phyloP scores from a whole-genome alignment of 2,329 filamentous ascomycete genomes.

The Neophaeococcomyces mojaviensis region DNA sequence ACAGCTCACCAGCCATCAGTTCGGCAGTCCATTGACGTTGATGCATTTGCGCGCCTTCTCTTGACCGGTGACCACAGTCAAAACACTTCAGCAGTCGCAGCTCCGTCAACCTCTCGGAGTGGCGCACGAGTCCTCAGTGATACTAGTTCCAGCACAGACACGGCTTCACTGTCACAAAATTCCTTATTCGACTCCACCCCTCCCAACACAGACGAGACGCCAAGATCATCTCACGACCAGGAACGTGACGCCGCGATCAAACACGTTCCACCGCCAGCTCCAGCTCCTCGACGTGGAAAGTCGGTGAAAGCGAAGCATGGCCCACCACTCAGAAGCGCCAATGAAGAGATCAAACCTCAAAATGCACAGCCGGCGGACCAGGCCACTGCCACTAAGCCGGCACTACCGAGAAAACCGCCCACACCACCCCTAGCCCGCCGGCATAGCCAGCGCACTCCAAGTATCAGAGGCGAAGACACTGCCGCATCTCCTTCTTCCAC shows the following conservation, averaged over 20 bases:
- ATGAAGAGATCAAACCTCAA: conserved; percentile 4
- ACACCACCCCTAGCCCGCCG: conserved; percentile 43
- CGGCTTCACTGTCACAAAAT: conserved; percentile 52
- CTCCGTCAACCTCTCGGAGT: conserved; percentile 18
- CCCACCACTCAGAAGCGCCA: conserved; percentile 22
- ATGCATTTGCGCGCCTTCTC: conserved; percentile 68
- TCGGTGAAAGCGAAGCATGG: conserved; percentile 47
- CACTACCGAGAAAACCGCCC: conserved; percentile 26
- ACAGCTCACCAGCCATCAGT: conserved; percentile 14
- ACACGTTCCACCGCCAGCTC: conserved; percentile 64
- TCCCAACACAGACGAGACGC: conserved; percentile 42
- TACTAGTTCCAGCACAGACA: conserved; percentile 49
- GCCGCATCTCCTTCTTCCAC: conserved; percentile 5
- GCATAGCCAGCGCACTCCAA: conserved; percentile 37
- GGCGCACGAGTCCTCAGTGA: conserved; percentile 24
- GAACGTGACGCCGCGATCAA: conserved; percentile 43
- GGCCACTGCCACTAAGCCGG: not conserved
- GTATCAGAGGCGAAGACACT: conserved; percentile 26
- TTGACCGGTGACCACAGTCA: conserved; percentile 59
- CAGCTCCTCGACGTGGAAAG: conserved; percentile 71
- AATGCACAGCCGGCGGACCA: not conserved
- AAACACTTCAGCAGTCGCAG: conserved; percentile 16
- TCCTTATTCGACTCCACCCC: conserved; percentile 50
- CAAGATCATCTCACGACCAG: conserved; percentile 53
- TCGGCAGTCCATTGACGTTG: conserved; percentile 58